Evolutionary conservation across 2,329 filamentous ascomycete species (phyloP).

Genomic region (Seiridium unicorne): DNA sequence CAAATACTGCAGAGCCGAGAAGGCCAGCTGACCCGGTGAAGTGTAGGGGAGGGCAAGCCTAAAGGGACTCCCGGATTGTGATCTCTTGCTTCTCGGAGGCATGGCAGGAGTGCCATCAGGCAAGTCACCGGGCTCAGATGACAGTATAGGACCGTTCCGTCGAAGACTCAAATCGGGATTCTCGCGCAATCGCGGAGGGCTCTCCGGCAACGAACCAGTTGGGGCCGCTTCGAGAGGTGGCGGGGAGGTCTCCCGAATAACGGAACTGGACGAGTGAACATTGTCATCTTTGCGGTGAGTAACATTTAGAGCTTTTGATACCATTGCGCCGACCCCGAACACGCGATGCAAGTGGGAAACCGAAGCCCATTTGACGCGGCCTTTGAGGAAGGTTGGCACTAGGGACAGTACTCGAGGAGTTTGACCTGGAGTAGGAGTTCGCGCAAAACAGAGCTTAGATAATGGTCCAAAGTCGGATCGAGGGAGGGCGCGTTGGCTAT

Average conservation of each 20-base stretch:
- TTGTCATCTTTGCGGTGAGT: background rate
- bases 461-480: background rate
- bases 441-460: background rate
- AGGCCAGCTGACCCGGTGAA: slow-evolving; percentile 55
- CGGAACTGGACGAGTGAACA: background rate
- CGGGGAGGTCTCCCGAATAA: background rate
- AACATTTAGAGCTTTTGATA: background rate
- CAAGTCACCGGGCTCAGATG: slow-evolving; percentile 8
- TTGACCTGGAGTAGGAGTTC: background rate
- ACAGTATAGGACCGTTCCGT: background rate
- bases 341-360: background rate
- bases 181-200: background rate
- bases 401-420: background rate
- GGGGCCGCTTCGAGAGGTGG: background rate
- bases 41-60: slow-evolving; percentile 43
- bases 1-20: slow-evolving; percentile 70
- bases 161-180: slow-evolving; percentile 4
- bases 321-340: slow-evolving; percentile 6
- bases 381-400: background rate
- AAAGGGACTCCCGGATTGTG: slow-evolving; percentile 32
- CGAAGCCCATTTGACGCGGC: slow-evolving; percentile 6
- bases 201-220: background rate
- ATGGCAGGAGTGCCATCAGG: slow-evolving; percentile 1
- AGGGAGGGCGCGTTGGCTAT: background rate
- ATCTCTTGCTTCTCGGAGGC: slow-evolving; percentile 17